phyloP scores from a whole-genome alignment of 768 basidiomycete genomes.

The Coprinopsis marcescibilis region DNA sequence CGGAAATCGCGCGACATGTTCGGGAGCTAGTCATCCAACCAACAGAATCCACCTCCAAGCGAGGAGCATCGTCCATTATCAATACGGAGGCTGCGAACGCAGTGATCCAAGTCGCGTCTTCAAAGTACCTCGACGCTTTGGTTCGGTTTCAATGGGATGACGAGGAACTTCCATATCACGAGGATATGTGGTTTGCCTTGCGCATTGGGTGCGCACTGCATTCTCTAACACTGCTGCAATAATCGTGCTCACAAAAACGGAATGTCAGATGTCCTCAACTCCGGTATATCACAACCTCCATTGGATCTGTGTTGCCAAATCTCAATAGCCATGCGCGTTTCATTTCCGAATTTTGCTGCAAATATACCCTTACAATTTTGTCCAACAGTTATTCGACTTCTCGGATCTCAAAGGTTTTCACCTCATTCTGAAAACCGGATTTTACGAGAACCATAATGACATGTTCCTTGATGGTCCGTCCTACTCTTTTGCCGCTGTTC shows the following conservation, averaged over 20 bases:
- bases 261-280: slow-evolving; percentile 57
- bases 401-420: slow-evolving; percentile 56
- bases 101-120: slow-evolving; percentile 42
- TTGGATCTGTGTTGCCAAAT: slow-evolving; percentile 55
- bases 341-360: slow-evolving; percentile 3
- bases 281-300: slow-evolving; percentile 52
- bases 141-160: slow-evolving; percentile 67
- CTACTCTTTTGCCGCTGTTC: background rate
- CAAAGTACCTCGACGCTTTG: slow-evolving; percentile 54
- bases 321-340: slow-evolving; percentile 55
- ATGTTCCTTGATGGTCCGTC: slow-evolving; percentile 49
- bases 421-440: slow-evolving; percentile 52
- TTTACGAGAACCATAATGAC: slow-evolving; percentile 58
- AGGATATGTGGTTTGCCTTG: slow-evolving; percentile 77
- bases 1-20: slow-evolving; percentile 63
- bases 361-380: background rate
- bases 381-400: slow-evolving; percentile 61
- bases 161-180: slow-evolving; percentile 58
- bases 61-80: slow-evolving; percentile 20
- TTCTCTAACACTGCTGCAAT: slow-evolving; percentile 1
- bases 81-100: slow-evolving; percentile 43
- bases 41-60: slow-evolving; percentile 14
- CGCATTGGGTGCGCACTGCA: slow-evolving; percentile 49
- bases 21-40: slow-evolving; percentile 44
- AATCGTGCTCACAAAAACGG: slow-evolving; percentile 5